phyloP scores from a whole-genome alignment of 2,329 filamentous ascomycete species.

The Colletotrichum sp. region DNA sequence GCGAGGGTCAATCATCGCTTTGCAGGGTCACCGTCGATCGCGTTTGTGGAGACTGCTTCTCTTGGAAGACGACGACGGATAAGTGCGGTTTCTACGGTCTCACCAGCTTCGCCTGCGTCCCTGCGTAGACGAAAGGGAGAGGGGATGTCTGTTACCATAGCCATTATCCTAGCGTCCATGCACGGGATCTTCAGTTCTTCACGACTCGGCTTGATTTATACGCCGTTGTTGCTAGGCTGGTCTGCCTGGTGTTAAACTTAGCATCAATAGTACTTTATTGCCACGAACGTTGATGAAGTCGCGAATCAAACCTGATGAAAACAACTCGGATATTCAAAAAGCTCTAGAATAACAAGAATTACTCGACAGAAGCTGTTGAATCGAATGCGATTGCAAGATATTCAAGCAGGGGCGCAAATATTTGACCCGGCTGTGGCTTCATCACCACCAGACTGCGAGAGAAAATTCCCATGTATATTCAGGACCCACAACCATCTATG shows the following conservation, averaged over 20 bases:
- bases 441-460: too few relatives aligned
- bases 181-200: background rate
- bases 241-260: background rate
- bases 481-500: background rate
- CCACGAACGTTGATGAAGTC: background rate
- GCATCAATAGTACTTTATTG: background rate
- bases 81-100: background rate
- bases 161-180: background rate
- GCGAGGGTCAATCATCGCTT: background rate
- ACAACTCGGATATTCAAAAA: fast-evolving
- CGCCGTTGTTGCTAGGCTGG: background rate
- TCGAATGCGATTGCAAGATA: background rate
- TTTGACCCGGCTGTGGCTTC: background rate
- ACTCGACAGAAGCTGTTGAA: background rate
- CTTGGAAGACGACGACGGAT: background rate
- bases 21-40: background rate
- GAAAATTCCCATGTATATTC: background rate
- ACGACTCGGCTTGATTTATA: background rate
- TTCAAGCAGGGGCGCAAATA: background rate
- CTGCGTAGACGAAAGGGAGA: background rate
- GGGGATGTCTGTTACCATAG: background rate
- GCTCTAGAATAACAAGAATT: background rate
- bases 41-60: background rate
- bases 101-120: background rate
- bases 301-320: background rate